These are phyloP conservation scores for Wallacemonas sp. DNA, from an alignment of 208 protist species.

Conservation along the genomic window DNA sequence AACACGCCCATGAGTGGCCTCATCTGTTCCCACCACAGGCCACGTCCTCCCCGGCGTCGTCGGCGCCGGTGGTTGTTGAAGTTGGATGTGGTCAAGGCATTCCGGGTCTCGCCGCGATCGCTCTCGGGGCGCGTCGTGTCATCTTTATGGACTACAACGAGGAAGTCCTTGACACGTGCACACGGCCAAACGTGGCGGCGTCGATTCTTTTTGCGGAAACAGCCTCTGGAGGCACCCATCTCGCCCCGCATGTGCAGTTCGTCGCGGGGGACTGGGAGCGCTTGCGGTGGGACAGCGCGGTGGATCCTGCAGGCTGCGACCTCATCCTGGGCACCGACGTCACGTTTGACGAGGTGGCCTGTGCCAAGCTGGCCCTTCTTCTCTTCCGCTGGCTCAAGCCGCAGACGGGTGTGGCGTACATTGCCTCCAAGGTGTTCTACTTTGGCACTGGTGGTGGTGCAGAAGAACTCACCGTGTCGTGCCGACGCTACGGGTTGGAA, in stretches of 20 bases:
- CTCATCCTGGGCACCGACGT: conserved; percentile 83
- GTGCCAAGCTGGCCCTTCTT: conserved; percentile 64
- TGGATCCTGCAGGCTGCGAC: conserved; percentile 24
- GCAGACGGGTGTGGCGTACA: conserved; percentile 42
- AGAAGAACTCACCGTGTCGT: conserved; percentile 49
- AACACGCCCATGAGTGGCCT: conserved; percentile 33
- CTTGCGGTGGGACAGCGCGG: conserved; percentile 32
- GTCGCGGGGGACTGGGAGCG: conserved; percentile 78
- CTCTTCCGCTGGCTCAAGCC: conserved; percentile 65
- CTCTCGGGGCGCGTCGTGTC: conserved; percentile 55
- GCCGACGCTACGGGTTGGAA: conserved; percentile 29
- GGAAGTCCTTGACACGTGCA: conserved; percentile 75
- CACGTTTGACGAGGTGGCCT: conserved; percentile 83
- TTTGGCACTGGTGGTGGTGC: conserved; percentile 86
- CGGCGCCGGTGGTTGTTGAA: conserved; percentile 47
- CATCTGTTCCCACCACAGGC: conserved; percentile 4
- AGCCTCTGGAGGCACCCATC: background rate
- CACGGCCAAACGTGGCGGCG: conserved; percentile 74
- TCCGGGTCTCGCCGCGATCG: conserved; percentile 60
- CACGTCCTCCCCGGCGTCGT: background rate
- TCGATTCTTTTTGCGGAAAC: conserved; percentile 30
- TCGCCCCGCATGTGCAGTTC: conserved; percentile 45
- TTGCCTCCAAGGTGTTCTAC: conserved; percentile 90
- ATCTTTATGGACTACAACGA: conserved; percentile 88
- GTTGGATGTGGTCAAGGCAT: conserved; percentile 84